Evolutionary conservation across 352 stramenopile species (phyloP).

Genomic region (Plasmopara viticola): DNA sequence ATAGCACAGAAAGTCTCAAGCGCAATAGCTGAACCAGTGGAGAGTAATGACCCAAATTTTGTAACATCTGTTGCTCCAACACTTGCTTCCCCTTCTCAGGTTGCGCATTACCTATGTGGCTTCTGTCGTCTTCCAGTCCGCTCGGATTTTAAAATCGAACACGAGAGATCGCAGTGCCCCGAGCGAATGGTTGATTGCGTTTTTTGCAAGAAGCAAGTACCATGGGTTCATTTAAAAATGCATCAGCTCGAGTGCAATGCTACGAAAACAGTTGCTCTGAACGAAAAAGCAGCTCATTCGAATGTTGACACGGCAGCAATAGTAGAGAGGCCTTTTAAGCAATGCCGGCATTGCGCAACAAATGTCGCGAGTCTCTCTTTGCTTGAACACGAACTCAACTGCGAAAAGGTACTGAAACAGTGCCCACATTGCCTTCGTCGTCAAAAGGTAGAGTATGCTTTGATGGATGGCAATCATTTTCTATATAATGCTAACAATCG

Average conservation of each 20-base stretch:
- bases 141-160: slow-evolving; percentile 37
- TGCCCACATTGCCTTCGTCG: slow-evolving; percentile 75
- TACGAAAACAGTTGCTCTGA: not conserved
- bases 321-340: slow-evolving; percentile 28
- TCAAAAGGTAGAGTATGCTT: slow-evolving; percentile 41
- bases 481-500: too few species aligned
- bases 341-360: slow-evolving; percentile 55
- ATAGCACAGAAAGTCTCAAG: not conserved
- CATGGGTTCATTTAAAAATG: slow-evolving; percentile 37
- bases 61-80: not conserved
- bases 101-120: slow-evolving; percentile 33
- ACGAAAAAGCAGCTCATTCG: slow-evolving; percentile 1
- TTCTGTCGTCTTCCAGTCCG: slow-evolving; percentile 49
- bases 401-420: slow-evolving; percentile 77
- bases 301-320: not conserved
- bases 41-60: not conserved
- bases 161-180: slow-evolving; percentile 51
- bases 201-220: slow-evolving; percentile 34
- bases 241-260: slow-evolving; percentile 29
- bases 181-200: slow-evolving; percentile 41
- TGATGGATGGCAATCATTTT: not conserved
- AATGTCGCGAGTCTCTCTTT: slow-evolving; percentile 44
- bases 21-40: not conserved
- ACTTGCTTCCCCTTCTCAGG: slow-evolving; percentile 2
- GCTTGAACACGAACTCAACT: slow-evolving; percentile 67